These are phyloP conservation scores for Nicotiana noctiflora DNA, from an alignment of 257 asterid species.

Conservation along the genomic window DNA sequence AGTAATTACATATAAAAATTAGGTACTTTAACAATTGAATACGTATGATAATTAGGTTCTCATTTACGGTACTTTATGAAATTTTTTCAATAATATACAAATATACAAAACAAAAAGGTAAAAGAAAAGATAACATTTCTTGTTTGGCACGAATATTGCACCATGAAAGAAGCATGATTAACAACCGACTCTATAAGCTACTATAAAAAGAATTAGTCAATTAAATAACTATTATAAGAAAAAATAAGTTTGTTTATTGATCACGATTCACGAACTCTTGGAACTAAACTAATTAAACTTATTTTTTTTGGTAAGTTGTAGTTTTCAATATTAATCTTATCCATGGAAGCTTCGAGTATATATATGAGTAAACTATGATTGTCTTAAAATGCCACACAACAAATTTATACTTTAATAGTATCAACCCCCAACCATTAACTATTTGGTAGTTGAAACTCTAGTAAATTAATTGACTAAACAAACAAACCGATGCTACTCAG, in stretches of 20 bases:
- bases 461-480: neutral
- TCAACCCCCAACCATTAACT: neutral
- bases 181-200: neutral
- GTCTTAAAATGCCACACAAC: neutral
- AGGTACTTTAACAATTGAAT: no score
- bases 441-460: neutral
- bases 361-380: neutral
- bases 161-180: neutral
- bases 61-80: no score
- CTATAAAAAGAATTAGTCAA: no score
- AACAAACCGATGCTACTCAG: neutral
- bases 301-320: neutral
- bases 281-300: neutral
- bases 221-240: no score
- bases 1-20: no score
- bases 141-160: neutral
- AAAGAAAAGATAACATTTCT: neutral
- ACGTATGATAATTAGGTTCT: no score
- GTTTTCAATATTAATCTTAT: neutral
- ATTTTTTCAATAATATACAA: neutral
- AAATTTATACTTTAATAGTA: neutral
- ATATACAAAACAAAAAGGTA: neutral
- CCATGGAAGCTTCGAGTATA: neutral
- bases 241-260: neutral
- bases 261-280: neutral